Evolutionary conservation across 1,139 yeast genomes (phyloP).

Genomic region (Suhomyces bribrorum): DNA sequence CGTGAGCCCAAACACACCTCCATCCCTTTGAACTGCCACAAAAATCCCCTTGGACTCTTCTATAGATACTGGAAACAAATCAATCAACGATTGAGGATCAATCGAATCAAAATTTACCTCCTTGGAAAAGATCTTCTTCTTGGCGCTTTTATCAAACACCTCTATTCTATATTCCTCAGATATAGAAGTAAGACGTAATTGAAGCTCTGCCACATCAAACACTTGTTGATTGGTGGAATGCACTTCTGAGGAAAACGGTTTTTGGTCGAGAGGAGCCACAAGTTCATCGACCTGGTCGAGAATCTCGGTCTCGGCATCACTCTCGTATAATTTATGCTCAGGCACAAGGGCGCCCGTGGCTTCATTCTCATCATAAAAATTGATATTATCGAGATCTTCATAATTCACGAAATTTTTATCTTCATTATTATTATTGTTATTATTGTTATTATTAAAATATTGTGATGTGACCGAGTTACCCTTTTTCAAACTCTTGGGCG

Average conservation of each 20-base stretch:
- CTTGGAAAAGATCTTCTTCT: constrained; percentile 5
- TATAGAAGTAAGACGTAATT: constrained; percentile 5
- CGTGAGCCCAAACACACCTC: constrained; percentile 10
- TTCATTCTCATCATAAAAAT: constrained; percentile 9
- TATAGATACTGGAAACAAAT: constrained; percentile 2
- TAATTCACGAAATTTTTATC: constrained; percentile 9
- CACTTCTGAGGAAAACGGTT: constrained; percentile 4
- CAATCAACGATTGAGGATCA: constrained; percentile 2
- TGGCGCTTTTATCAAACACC: constrained; percentile 6
- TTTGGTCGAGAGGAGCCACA: constrained; percentile 7
- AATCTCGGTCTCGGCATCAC: constrained; percentile 21
- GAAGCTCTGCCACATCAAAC: constrained; percentile 6
- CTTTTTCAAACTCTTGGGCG: constrained; percentile 10
- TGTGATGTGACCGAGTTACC: constrained; percentile 11
- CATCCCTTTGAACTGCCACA: constrained; percentile 14
- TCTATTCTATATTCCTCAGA: constrained; percentile 8
- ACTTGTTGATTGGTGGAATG: constrained; percentile 2
- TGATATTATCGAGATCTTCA: constrained; percentile 10
- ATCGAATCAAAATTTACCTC: constrained; percentile 5
- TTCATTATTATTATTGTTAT: neutral
- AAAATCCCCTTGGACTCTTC: constrained; percentile 8
- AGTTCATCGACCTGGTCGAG: constrained; percentile 13
- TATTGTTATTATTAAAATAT: constrained; percentile 11
- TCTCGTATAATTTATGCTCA: constrained; percentile 12
- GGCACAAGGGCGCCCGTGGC: constrained; percentile 8